Evolutionary conservation across 225 moss, liverwort and hornwort genomes (phyloP).

Genomic region (Anthoceros angustus): DNA sequence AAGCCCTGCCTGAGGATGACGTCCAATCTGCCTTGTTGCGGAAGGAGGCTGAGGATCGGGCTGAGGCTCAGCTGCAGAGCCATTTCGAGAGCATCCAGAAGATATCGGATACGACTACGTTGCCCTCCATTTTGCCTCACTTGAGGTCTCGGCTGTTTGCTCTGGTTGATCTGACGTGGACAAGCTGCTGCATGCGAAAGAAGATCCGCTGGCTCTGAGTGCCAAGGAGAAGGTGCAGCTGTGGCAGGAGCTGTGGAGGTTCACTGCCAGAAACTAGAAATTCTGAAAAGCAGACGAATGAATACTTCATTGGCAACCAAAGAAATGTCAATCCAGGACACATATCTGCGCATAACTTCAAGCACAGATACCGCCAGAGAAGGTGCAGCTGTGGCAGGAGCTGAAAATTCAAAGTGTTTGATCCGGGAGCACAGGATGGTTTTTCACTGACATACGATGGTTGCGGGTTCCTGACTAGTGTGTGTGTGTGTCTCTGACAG

Average conservation of each 20-base stretch:
- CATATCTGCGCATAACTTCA: conserved; percentile 88
- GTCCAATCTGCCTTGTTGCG: conserved; percentile 39
- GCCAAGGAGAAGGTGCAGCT: conserved; percentile 64
- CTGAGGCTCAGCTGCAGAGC: conserved; percentile 97
- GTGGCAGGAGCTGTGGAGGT: conserved; percentile 45
- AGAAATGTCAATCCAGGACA: conserved; percentile 93
- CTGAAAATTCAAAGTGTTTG: conserved; percentile 74
- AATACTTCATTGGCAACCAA: conserved; percentile 86
- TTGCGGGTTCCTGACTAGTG: not conserved
- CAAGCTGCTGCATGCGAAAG: conserved; percentile 72
- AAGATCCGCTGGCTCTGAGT: conserved; percentile 64
- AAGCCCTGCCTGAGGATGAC: conserved; percentile 34
- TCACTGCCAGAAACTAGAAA: conserved; percentile 61
- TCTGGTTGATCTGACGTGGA: conserved; percentile 69
- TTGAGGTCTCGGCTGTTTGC: conserved; percentile 71
- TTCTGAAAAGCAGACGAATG: conserved; percentile 79
- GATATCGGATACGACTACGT: conserved; percentile 87
- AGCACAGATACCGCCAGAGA: conserved; percentile 61
- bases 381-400: conserved; percentile 96
- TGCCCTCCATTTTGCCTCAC: conserved; percentile 76
- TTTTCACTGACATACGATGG: conserved; percentile 3
- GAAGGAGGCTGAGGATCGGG: conserved; percentile 80
- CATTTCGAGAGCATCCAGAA: conserved; percentile 96
- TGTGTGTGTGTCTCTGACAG: conserved; percentile 17
- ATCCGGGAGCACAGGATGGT: not conserved